Percentiles rank a stretch among this genome's conserved stretches.
Conservation (phyloP, 1,284 basidiomycete species). For the Schizophyllum amplum region DNA sequence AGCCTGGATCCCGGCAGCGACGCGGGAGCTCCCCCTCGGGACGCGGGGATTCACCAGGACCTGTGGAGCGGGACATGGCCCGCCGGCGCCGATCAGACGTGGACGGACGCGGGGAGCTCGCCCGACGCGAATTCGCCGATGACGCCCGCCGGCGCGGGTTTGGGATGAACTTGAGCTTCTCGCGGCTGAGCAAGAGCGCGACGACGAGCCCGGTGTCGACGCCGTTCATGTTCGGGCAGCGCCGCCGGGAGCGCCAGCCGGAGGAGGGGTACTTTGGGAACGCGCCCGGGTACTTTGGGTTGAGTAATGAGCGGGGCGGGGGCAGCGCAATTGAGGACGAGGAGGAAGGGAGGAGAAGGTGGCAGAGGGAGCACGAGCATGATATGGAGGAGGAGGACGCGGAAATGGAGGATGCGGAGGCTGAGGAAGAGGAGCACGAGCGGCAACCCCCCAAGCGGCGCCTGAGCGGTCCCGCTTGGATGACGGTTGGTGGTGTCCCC, state of each 20-base stretch:
- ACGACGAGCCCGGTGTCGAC: constrained; percentile 61
- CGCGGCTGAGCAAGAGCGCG: constrained; percentile 52
- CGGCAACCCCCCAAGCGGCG: constrained; percentile 20
- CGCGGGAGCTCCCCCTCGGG: neutral
- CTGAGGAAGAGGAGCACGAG: constrained; percentile 15
- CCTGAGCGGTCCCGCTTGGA: constrained; percentile 50
- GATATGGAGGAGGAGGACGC: neutral
- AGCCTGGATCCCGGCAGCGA: neutral
- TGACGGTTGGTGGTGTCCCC: constrained; percentile 23
- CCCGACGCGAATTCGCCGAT: neutral
- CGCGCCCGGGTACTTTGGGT: constrained; percentile 30
- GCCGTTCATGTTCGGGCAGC: constrained; percentile 24
- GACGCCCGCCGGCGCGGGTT: neutral
- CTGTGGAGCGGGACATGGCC: neutral
- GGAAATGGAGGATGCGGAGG: constrained; percentile 6
- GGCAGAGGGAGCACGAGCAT: neutral
- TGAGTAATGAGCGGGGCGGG: constrained; percentile 32
- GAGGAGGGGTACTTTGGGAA: constrained; percentile 19
- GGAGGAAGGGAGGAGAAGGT: constrained; percentile 26
- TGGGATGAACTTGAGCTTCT: constrained; percentile 5
- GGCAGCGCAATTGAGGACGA: constrained; percentile 18
- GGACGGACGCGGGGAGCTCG: neutral
- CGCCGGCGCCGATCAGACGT: neutral
- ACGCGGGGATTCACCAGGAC: neutral
- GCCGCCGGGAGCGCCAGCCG: neutral